A percentile compares a stretch with the other conserved stretches of the same genome.
Conservation (phyloP, 352 stramenopile species). For the Pythium brachiatum region DNA sequence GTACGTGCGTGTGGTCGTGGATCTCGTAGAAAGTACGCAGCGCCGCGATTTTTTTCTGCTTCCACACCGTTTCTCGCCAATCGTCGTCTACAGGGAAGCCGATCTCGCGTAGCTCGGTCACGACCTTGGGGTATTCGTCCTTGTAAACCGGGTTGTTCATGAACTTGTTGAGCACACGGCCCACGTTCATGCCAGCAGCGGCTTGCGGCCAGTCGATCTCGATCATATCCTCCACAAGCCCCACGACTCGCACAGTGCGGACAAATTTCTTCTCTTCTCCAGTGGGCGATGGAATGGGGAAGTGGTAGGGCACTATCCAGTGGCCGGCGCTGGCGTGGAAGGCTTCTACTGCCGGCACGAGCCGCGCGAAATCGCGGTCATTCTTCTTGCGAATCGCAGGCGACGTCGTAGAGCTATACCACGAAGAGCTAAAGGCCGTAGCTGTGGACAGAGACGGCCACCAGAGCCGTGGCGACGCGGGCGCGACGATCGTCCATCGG, state of each 20-base stretch:
- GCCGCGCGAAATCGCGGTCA: background rate
- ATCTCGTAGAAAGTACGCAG: conserved; percentile 30
- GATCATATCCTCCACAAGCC: background rate
- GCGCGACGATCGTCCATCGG: background rate
- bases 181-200: conserved; percentile 5
- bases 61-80: conserved; percentile 8
- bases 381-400: too few species aligned
- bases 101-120: conserved; percentile 2
- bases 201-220: conserved; percentile 2
- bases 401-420: too few species aligned
- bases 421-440: too few species aligned
- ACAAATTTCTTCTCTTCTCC: background rate
- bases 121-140: background rate
- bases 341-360: background rate
- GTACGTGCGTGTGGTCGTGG: conserved; percentile 32
- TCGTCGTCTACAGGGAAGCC: conserved; percentile 15
- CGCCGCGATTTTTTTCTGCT: conserved; percentile 3
- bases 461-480: background rate
- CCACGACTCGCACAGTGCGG: background rate
- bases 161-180: conserved; percentile 10
- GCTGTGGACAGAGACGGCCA: background rate
- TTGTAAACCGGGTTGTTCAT: conserved; percentile 1
- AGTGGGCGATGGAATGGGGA: background rate
- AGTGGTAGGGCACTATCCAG: conserved; percentile 18
- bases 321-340: conserved; percentile 15